Percentiles rank a stretch among this genome's conserved stretches.
phyloP scores from a whole-genome alignment of 139 green algal species.

The Chlorella sp. region DNA sequence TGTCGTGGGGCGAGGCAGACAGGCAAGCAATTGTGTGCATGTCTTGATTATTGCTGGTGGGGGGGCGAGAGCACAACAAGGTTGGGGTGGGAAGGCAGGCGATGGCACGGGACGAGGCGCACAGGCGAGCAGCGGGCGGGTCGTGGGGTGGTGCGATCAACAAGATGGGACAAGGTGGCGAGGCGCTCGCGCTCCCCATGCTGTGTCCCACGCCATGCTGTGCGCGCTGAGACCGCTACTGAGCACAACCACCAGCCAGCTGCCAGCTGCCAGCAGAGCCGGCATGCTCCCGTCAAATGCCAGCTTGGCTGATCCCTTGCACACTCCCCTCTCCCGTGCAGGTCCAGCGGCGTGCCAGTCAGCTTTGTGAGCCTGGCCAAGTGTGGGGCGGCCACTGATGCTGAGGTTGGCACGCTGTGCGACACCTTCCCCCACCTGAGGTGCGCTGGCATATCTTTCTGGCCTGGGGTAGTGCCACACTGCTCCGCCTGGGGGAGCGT shows the following conservation, averaged over 20 bases:
- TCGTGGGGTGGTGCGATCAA: too few species aligned
- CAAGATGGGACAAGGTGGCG: too few species aligned
- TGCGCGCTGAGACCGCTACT: too few species aligned
- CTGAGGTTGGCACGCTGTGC: not conserved
- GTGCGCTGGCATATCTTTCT: not conserved
- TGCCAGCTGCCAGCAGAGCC: not conserved
- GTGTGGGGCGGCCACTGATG: not conserved
- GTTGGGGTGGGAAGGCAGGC: too few species aligned
- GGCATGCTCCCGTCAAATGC: not conserved
- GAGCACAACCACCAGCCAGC: not conserved
- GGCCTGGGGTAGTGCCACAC: not conserved
- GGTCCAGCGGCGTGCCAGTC: conserved; percentile 10
- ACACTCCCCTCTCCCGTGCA: not conserved
- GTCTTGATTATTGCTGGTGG: not conserved
- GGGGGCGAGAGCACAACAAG: too few species aligned
- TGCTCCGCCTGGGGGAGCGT: not conserved
- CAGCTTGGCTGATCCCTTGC: not conserved
- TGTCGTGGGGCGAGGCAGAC: not conserved
- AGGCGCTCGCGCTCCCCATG: too few species aligned
- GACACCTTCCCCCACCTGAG: conserved; percentile 5
- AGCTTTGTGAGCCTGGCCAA: not conserved
- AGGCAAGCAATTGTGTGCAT: not conserved
- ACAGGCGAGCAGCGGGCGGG: too few species aligned
- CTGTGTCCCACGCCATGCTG: too few species aligned
- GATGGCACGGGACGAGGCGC: too few species aligned